Evolutionary conservation across 495 filamentous ascomycete species (phyloP).

Genomic region (Rhypophila decipiens): DNA sequence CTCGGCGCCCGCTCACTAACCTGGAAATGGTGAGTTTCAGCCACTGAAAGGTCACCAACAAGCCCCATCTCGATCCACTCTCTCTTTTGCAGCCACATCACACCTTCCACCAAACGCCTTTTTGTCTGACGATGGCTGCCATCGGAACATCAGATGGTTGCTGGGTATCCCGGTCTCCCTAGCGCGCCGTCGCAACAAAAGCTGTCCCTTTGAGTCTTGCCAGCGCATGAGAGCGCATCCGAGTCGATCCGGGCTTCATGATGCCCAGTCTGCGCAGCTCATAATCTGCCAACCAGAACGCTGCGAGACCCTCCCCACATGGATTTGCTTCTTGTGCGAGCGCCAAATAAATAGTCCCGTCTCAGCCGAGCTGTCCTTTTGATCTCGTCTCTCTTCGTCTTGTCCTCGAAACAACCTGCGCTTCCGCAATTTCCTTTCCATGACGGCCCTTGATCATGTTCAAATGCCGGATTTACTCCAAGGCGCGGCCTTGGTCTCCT

Average conservation of each 20-base stretch:
- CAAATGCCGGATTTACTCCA: slow-evolving; percentile 34
- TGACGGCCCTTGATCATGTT: slow-evolving; percentile 16
- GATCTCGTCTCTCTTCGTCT: not conserved
- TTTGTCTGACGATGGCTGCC: not conserved
- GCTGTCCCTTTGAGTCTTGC: no score
- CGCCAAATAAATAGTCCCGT: slow-evolving; percentile 2
- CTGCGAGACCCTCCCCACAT: slow-evolving; percentile 10
- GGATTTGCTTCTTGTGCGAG: slow-evolving; percentile 3
- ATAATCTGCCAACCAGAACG: not conserved
- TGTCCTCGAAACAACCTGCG: not conserved
- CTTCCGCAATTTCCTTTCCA: not conserved
- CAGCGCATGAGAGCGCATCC: not conserved
- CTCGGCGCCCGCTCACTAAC: no score
- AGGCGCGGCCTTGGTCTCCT: slow-evolving; percentile 36
- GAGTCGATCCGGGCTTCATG: not conserved
- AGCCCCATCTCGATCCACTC: not conserved
- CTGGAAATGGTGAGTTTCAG: no score
- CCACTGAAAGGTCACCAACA: not conserved
- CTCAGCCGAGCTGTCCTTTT: not conserved
- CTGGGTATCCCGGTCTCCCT: not conserved
- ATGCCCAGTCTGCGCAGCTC: not conserved
- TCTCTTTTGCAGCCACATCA: no score
- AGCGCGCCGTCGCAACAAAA: not conserved
- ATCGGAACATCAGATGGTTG: not conserved
- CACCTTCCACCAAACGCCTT: no score